These are phyloP conservation scores for Fallopia convolvulus DNA, from an alignment of 148 eudicot genomes.

Conservation along the genomic window DNA sequence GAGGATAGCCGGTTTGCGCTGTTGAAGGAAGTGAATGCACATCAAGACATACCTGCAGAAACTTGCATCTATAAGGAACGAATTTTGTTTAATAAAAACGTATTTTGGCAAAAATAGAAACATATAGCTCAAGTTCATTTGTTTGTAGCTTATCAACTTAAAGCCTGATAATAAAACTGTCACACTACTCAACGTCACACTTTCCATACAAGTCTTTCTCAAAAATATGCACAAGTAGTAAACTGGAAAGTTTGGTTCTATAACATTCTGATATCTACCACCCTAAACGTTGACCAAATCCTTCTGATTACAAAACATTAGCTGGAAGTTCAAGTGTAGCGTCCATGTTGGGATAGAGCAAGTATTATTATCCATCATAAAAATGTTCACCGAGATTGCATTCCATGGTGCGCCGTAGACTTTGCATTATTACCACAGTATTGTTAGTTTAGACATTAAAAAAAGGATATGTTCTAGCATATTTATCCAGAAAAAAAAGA, in stretches of 20 bases:
- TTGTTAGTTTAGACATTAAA: background rate
- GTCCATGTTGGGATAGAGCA: background rate
- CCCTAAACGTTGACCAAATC: background rate
- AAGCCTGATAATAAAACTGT: background rate
- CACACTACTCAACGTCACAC: background rate
- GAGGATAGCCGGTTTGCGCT: constrained; percentile 78
- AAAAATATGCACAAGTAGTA: background rate
- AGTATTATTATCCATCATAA: background rate
- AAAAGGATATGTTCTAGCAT: background rate
- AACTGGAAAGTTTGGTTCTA: background rate
- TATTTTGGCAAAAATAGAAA: background rate
- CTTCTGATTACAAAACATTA: background rate
- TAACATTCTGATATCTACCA: background rate
- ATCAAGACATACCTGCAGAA: constrained; percentile 83
- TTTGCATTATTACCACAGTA: background rate
- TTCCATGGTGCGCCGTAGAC: background rate
- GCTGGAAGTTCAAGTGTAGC: background rate
- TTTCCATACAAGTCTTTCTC: background rate
- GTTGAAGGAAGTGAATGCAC: constrained; percentile 97
- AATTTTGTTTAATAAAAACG: background rate
- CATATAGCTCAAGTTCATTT: background rate
- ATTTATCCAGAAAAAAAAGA: background rate
- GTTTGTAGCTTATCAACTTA: background rate
- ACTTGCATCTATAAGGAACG: background rate
- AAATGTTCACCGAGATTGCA: background rate